phyloP scores from a whole-genome alignment of 2,329 filamentous ascomycete species.

The Colletotrichum nymphaeae region DNA sequence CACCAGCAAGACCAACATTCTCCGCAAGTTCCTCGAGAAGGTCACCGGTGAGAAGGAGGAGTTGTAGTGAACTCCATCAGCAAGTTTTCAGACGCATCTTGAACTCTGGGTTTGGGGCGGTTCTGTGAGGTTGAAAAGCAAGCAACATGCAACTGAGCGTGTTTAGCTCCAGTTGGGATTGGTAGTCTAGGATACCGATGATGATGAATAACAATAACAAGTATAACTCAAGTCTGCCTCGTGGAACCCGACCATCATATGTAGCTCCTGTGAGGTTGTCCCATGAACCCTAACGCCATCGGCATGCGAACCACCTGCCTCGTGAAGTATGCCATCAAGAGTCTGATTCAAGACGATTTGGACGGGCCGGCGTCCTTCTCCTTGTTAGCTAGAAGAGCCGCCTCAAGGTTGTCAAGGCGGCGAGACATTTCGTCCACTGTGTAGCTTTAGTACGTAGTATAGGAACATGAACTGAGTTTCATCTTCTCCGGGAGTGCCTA shows the following conservation, averaged over 20 bases:
- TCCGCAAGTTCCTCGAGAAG: slow-evolving; percentile 78
- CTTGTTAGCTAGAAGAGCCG: slow-evolving; percentile 72
- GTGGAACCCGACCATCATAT: not conserved
- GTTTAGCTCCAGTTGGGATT: slow-evolving; percentile 23
- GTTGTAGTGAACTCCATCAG: slow-evolving; percentile 61
- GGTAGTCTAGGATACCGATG: slow-evolving; percentile 26
- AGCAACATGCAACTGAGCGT: slow-evolving; percentile 22
- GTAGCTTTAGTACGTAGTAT: not conserved
- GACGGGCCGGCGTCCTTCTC: slow-evolving; percentile 52
- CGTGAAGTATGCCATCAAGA: not conserved
- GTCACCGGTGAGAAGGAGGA: slow-evolving; percentile 71
- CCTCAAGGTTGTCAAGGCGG: slow-evolving; percentile 85
- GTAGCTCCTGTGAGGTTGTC: slow-evolving; percentile 7
- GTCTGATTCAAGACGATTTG: slow-evolving; percentile 45
- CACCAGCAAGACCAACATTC: slow-evolving; percentile 86
- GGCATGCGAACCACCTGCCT: not conserved
- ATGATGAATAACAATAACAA: slow-evolving; percentile 20
- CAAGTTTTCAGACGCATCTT: slow-evolving; percentile 8
- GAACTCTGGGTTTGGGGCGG: not conserved
- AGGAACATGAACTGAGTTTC: not conserved
- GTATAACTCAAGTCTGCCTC: slow-evolving; percentile 10
- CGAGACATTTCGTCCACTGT: slow-evolving; percentile 95
- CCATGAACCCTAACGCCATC: slow-evolving; percentile 17
- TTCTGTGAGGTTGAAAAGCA: slow-evolving; percentile 3
- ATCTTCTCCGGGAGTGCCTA: not conserved